Evolutionary conservation across 768 basidiomycete genomes (phyloP).

Genomic region (Lentinula raphanica): DNA sequence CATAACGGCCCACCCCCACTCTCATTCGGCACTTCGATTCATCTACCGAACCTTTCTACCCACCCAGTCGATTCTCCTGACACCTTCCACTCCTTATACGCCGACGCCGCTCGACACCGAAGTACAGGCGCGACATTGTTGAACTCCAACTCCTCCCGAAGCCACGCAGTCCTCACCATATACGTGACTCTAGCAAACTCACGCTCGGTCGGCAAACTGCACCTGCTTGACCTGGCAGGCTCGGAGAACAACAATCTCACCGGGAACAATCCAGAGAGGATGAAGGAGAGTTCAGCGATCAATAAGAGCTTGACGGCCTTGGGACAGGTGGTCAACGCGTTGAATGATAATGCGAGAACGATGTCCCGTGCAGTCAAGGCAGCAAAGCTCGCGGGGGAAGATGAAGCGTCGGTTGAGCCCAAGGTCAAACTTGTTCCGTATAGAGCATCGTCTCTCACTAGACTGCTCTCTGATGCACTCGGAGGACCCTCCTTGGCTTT

Average conservation of each 20-base stretch:
- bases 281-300: constrained; percentile 86
- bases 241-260: constrained; percentile 91
- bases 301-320: constrained; percentile 86
- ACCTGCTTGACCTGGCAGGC: constrained; percentile 85
- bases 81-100: constrained; percentile 44
- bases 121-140: constrained; percentile 81
- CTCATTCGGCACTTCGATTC: constrained; percentile 29
- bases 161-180: constrained; percentile 82
- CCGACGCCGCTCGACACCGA: constrained; percentile 66
- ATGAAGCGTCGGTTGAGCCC: not conserved
- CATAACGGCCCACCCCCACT: not conserved
- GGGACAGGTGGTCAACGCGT: constrained; percentile 82
- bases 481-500: constrained; percentile 77
- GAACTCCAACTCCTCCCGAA: constrained; percentile 80
- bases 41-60: constrained; percentile 47
- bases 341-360: constrained; percentile 61
- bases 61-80: constrained; percentile 33
- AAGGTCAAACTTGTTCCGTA: constrained; percentile 54
- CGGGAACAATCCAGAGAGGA: constrained; percentile 80
- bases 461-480: constrained; percentile 86
- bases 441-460: constrained; percentile 83
- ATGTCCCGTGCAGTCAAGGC: not conserved
- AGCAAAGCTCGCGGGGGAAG: constrained; percentile 41
- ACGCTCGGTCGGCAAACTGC: constrained; percentile 74
- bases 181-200: constrained; percentile 35